Base-by-base conservation (phyloP, 805 yeast species). In the Torulaspora gathmanii region DNA sequence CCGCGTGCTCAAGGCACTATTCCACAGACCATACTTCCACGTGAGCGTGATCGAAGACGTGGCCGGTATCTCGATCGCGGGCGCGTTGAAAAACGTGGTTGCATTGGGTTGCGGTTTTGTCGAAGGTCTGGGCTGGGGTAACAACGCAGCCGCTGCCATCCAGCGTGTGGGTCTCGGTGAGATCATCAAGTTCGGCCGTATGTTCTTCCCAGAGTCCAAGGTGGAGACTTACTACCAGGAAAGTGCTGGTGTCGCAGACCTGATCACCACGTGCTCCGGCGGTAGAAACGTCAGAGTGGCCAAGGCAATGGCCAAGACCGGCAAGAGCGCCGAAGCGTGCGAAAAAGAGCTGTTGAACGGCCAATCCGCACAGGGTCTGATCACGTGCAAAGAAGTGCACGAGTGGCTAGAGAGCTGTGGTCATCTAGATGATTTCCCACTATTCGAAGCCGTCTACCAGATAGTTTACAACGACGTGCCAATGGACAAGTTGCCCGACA, bases 91-190 rank as follows among this genome's bases (percentile, higher is more conserved):
- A 73, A 93, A 93, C 70, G 86, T 93, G 42, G 91, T 91, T 51
- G 99, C 99, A 29, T 73, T 89, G 62, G 95, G 96, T 53, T 96
- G 95, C 50, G 99, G 99, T 45, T 86, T 93, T 64, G 98, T 91
- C 51, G 95, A 88, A 69, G 99, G 99, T 58, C 77, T 86, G 52
- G 96, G 95, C 52, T 93, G 99, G 99, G 99, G 99, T 68, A 96
- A 89, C 70, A 93, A 93, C 67, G 98, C 99, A 53, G 89, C 91
- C 70, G 84, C 98, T 45, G 99, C 98, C 35, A 82, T 93, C 59
- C 95, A 91, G 90, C 80, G 99, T 72, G 84, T 91, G 55, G 99
- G 99, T 38, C 71, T 93, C 54, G 77, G 83, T 60, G 99, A 93
- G 72, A 87, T 86, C 62, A 85, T 90, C 66, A 78, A 78, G 64